These are phyloP conservation scores for Kodamaea fungicola DNA, from an alignment of 1,139 yeast species.

Conservation along the genomic window DNA sequence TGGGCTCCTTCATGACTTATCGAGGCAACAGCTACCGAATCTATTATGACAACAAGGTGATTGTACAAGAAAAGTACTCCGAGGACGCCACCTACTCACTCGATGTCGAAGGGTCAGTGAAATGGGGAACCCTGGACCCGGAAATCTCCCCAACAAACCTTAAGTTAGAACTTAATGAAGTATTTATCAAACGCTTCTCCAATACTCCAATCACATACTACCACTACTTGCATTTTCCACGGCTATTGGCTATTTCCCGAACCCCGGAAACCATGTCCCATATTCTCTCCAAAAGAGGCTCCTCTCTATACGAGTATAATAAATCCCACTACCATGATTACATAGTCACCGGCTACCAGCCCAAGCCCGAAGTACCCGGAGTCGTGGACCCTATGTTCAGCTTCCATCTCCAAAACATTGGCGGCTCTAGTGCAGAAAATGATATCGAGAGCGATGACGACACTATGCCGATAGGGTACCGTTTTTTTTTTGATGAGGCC, in stretches of 20 bases:
- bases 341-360: conserved; percentile 5
- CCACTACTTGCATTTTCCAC: conserved; percentile 21
- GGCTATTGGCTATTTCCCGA: conserved; percentile 9
- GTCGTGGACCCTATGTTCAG: conserved; percentile 10
- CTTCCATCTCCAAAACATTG: conserved; percentile 11
- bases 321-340: conserved; percentile 9
- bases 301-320: conserved; percentile 11
- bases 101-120: too few species aligned
- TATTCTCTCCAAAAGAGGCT: conserved; percentile 5
- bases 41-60: conserved; percentile 17
- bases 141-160: conserved; percentile 3
- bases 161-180: conserved; percentile 16
- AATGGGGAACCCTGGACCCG: too few species aligned
- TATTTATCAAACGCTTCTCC: conserved; percentile 19
- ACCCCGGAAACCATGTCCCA: conserved; percentile 10
- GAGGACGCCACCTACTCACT: too few species aligned
- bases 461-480: conserved; percentile 2
- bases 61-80: conserved; percentile 7
- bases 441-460: neutral
- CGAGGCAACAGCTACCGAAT: conserved; percentile 18
- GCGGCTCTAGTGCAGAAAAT: neutral
- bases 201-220: conserved; percentile 13
- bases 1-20: conserved; percentile 21
- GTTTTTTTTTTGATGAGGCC: conserved; percentile 3
- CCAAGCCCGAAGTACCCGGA: neutral